Conservation (phyloP, 106 monocot species). For the Dioscorea zingiberensis region DNA sequence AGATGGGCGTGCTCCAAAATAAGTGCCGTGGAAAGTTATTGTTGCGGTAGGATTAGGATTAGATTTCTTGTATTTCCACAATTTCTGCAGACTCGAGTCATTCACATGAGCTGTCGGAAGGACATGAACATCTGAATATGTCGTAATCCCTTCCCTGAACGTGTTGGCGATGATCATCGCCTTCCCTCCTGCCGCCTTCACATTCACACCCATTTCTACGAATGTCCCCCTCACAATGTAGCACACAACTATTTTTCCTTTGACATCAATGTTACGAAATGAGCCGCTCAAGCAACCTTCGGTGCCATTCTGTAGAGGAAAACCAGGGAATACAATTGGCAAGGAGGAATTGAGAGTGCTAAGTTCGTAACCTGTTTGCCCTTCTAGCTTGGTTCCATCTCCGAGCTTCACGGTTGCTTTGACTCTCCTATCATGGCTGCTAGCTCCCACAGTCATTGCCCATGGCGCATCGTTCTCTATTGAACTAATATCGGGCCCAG, state of each 20-base stretch:
- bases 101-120: background rate
- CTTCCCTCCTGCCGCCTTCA: background rate
- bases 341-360: background rate
- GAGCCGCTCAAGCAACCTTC: background rate
- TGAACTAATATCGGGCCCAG: background rate
- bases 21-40: background rate
- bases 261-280: conserved; percentile 1
- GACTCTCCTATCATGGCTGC: background rate
- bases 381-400: conserved; percentile 4
- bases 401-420: conserved; percentile 7
- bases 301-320: background rate
- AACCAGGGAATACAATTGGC: background rate
- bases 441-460: conserved; percentile 13
- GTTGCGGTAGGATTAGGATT: background rate
- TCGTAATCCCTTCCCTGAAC: background rate
- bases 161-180: background rate
- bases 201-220: background rate
- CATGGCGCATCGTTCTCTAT: conserved; percentile 13
- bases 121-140: background rate
- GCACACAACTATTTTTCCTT: conserved; percentile 9
- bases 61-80: background rate
- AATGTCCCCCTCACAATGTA: too few relatives aligned
- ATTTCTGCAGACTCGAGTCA: too few relatives aligned
- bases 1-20: background rate
- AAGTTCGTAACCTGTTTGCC: conserved; percentile 3